Conservation (phyloP, 306 rosid species). For the Casuarina glauca region DNA sequence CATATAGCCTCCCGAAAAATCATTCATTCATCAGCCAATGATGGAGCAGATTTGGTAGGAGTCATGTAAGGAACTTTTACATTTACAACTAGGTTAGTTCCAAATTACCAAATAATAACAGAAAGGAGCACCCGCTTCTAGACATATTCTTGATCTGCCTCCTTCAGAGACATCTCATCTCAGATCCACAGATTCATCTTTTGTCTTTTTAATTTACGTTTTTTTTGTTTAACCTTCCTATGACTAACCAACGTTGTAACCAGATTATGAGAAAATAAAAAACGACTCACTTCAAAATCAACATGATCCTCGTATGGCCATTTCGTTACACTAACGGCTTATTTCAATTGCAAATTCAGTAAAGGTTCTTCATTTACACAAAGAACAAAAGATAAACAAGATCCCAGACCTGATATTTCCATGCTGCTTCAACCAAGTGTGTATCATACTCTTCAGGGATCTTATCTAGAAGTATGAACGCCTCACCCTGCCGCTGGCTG, state of each 20-base stretch:
- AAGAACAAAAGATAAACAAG: conserved; percentile 10
- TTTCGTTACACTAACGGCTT: background rate
- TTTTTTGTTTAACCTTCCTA: background rate
- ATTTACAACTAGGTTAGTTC: background rate
- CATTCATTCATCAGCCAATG: background rate
- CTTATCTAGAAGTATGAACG: conserved; percentile 79
- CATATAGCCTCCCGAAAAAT: background rate
- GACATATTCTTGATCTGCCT: too few relatives aligned
- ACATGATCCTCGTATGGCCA: background rate
- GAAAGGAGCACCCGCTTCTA: background rate
- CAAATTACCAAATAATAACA: background rate
- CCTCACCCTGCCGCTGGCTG: conserved; percentile 76
- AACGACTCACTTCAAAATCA: background rate
- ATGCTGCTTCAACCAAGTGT: conserved; percentile 97
- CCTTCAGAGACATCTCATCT: too few relatives aligned
- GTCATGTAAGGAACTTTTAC: background rate
- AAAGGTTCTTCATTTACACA: background rate
- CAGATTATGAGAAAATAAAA: too few relatives aligned
- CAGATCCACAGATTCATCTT: too few relatives aligned
- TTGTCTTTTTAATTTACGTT: background rate
- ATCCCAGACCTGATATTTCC: conserved; percentile 82
- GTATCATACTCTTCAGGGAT: conserved; percentile 99
- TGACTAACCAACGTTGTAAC: background rate
- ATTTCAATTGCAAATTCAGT: background rate
- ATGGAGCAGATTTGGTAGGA: background rate